These are phyloP conservation scores for Decorospora gaudefroyi DNA, from an alignment of 2,329 filamentous ascomycete species.

Conservation along the genomic window DNA sequence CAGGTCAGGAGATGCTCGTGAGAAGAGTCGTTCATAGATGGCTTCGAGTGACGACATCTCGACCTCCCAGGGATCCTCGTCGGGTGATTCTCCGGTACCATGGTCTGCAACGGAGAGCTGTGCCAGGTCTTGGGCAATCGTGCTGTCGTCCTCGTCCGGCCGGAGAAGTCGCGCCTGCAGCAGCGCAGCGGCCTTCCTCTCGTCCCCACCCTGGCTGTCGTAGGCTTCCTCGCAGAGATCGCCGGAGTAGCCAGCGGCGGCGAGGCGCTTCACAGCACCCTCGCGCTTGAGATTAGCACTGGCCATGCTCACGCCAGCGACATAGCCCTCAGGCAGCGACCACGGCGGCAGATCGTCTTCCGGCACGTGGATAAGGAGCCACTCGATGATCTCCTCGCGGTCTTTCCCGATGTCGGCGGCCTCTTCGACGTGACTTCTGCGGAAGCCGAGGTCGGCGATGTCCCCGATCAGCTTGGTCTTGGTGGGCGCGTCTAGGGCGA, in stretches of 20 bases:
- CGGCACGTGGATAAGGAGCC: constrained; percentile 94
- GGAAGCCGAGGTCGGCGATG: constrained; percentile 78
- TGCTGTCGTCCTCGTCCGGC: constrained; percentile 38
- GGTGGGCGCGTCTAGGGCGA: constrained; percentile 64
- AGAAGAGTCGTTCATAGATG: constrained; percentile 72
- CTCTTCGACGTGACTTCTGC: constrained; percentile 86
- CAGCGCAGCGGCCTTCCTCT: constrained; percentile 75
- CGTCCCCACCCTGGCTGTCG: constrained; percentile 71
- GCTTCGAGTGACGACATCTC: constrained; percentile 83
- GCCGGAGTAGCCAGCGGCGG: constrained; percentile 79
- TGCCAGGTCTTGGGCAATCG: constrained; percentile 40
- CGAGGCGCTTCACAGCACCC: constrained; percentile 77
- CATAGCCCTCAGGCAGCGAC: constrained; percentile 89
- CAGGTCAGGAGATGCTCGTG: constrained; percentile 61
- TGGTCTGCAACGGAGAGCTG: constrained; percentile 43
- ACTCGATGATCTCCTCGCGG: constrained; percentile 88
- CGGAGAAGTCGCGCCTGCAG: constrained; percentile 71
- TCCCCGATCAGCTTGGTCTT: constrained; percentile 70
- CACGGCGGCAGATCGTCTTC: constrained; percentile 94
- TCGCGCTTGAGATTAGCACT: constrained; percentile 81
- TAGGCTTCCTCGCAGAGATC: constrained; percentile 82
- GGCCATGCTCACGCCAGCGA: constrained; percentile 84
- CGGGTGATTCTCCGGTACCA: constrained; percentile 48
- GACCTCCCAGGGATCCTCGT: constrained; percentile 74
- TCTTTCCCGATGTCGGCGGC: constrained; percentile 87